Evolutionary conservation across 2,329 filamentous ascomycete species (phyloP).

Genomic region (Ploettnerulaceae sp.): DNA sequence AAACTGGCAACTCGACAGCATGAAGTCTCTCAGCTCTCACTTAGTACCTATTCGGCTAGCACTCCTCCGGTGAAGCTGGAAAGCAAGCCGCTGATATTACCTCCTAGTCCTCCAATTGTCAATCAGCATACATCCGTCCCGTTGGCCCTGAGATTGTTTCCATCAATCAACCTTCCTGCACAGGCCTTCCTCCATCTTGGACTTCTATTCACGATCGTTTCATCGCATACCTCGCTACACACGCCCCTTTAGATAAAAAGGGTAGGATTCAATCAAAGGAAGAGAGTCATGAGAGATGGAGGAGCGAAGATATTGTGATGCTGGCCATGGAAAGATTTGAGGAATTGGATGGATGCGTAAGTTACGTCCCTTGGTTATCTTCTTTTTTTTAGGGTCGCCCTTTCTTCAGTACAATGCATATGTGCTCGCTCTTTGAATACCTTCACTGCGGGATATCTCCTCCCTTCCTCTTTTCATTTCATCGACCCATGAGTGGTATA

Average conservation of each 20-base stretch:
- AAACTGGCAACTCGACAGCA: too few species aligned
- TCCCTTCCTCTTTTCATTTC: background rate
- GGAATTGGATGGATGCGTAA: constrained; percentile 19
- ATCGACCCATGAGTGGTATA: background rate
- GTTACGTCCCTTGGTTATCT: constrained; percentile 5
- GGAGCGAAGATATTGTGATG: constrained; percentile 19
- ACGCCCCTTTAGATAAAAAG: constrained; percentile 24
- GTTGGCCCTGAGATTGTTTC: constrained; percentile 16
- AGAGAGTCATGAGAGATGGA: constrained; percentile 24
- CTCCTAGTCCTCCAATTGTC: background rate
- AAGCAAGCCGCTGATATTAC: background rate
- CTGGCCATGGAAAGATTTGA: constrained; percentile 23
- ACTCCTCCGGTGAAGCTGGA: too few species aligned
- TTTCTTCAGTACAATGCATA: background rate
- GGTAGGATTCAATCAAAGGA: constrained; percentile 20
- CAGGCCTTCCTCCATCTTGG: constrained; percentile 23
- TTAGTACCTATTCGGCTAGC: too few species aligned
- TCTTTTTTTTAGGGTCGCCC: background rate
- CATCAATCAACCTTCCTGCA: constrained; percentile 20
- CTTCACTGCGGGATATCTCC: too few species aligned
- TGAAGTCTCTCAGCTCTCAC: too few species aligned
- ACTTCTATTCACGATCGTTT: constrained; percentile 25
- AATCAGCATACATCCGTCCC: constrained; percentile 13
- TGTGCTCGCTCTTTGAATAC: background rate
- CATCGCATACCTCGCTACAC: constrained; percentile 29